Evolutionary conservation across 768 basidiomycete species (phyloP), one percentile per base, ranked within the genome.

Genomic region (Fomitopsis serialis): DNA sequence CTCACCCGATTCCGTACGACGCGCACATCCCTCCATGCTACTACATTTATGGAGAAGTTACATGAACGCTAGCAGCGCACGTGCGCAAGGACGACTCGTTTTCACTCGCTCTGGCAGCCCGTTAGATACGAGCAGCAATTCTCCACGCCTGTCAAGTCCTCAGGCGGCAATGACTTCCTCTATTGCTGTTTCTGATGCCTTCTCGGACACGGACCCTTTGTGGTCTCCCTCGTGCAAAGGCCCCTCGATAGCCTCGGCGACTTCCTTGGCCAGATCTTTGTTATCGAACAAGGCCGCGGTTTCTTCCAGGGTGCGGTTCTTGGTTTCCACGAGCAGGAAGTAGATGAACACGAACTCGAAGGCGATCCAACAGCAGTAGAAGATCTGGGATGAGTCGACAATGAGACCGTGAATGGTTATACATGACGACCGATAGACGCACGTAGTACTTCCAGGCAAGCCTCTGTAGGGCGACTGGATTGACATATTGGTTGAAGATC

Each of bases 401-500:
- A 48, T 69, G 42, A 4, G 34, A 7, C 0, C n/a, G 2, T 42
- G 23, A 17, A 19, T 10, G 32, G 25, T 15, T 24, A 21, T 23
- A 40, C 42, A 15, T 3, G 8, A 3, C 34, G 12, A 10, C 12
- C 22, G 2, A 40, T 6, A 23, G n/a, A 35, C 50, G 13, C 35
- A 72, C 69, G 55, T 76, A 75, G 66, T 74, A 78, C 57, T 75
- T 76, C 77, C 77, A 79, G 24, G 67, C 67, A 37, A 79, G 37
- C 11, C 40, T 27, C 40, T 51, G 40, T 19, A 74, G 61, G 11
- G 74, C 74, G 37, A 76, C 69, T 1, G 75, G 75, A 63, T 75
- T 76, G 58, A 73, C 50, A 27, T 51, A 51, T 19, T 75, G 75
- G 63, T 76, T 76, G 63, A 81, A 75, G 57, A 81, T 75, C 23